phyloP scores from a whole-genome alignment of 805 yeast genomes.

The Kurtzmaniella cleridarum region DNA sequence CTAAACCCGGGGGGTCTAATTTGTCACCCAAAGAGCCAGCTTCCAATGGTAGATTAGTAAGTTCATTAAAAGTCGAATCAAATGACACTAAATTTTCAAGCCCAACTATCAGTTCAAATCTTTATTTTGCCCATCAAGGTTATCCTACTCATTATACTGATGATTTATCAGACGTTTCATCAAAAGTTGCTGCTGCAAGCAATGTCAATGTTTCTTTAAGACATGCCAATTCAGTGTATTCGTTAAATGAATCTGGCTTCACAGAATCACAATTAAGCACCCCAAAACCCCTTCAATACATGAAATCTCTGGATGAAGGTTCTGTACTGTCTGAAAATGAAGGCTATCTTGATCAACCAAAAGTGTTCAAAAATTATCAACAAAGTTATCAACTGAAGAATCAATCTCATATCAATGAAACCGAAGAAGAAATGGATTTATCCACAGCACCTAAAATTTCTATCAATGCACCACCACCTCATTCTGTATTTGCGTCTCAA shows the following conservation, averaged over 20 bases:
- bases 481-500: no score
- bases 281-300: constrained; percentile 16
- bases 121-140: constrained; percentile 56
- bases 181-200: constrained; percentile 15
- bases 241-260: constrained; percentile 10
- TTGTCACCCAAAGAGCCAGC: constrained; percentile 15
- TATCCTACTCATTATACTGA: constrained; percentile 45
- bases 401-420: no score
- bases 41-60: neutral
- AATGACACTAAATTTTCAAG: constrained; percentile 9
- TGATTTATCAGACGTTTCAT: constrained; percentile 8
- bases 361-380: no score
- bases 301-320: constrained; percentile 9
- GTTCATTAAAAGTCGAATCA: neutral
- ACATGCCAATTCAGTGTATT: constrained; percentile 32
- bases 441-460: no score
- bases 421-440: no score
- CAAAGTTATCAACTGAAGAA: no score
- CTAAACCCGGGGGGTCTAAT: constrained; percentile 16
- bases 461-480: no score
- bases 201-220: constrained; percentile 31
- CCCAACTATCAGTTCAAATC: constrained; percentile 32
- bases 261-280: constrained; percentile 11
- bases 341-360: constrained; percentile 16
- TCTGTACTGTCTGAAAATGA: constrained; percentile 17